phyloP scores from a whole-genome alignment of 108 stramenopile genomes.

The Poteriospumella lacustris region DNA sequence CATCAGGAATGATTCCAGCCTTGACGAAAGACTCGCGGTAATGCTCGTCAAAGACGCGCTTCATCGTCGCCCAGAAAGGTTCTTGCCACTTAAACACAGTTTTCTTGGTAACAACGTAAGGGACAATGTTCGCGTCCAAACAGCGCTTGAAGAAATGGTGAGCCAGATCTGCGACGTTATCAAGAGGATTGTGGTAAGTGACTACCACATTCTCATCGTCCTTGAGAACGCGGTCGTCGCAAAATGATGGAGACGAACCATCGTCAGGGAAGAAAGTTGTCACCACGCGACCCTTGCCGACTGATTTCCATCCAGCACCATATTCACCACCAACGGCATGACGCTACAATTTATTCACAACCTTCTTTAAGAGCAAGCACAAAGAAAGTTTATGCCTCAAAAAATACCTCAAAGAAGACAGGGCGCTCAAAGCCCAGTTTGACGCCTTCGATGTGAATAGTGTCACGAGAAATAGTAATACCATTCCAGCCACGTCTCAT shows the following conservation, averaged over 20 bases:
- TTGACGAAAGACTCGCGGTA: slow-evolving; percentile 74
- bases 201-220: slow-evolving; percentile 87
- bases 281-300: slow-evolving; percentile 77
- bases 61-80: slow-evolving; percentile 88
- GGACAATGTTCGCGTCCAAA: slow-evolving; percentile 75
- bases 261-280: slow-evolving; percentile 79
- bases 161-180: slow-evolving; percentile 82
- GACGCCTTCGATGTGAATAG: slow-evolving; percentile 95
- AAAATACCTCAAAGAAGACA: slow-evolving; percentile 73
- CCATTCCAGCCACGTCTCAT: slow-evolving; percentile 95
- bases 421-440: slow-evolving; percentile 89
- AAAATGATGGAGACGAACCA: slow-evolving; percentile 62
- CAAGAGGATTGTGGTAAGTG: slow-evolving; percentile 93
- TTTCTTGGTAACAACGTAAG: slow-evolving; percentile 95
- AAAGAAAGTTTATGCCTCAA: neutral
- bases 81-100: slow-evolving; percentile 99
- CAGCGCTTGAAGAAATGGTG: slow-evolving; percentile 87
- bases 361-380: too few species aligned
- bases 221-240: slow-evolving; percentile 83
- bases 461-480: slow-evolving; percentile 88
- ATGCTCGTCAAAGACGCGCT: slow-evolving; percentile 77
- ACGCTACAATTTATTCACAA: slow-evolving; percentile 47
- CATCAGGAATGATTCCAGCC: slow-evolving; percentile 79
- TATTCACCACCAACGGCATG: slow-evolving; percentile 97
- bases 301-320: slow-evolving; percentile 81